Conservation (phyloP, 345 rosid genomes). For the Corchorus olitorius region DNA sequence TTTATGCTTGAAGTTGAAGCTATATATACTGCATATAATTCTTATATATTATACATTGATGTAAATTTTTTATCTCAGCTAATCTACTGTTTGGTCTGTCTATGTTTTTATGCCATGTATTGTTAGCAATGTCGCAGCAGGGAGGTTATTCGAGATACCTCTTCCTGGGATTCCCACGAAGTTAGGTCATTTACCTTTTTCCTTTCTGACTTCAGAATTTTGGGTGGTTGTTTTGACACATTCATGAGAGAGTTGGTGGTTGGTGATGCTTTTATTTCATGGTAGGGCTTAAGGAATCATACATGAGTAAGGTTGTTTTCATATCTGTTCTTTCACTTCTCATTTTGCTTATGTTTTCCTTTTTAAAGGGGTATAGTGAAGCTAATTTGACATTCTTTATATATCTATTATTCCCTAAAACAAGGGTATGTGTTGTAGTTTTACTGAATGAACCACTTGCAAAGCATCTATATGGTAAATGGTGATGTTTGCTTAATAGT, state of each 20-base stretch:
- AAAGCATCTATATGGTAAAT: neutral
- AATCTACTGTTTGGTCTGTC: too few species aligned
- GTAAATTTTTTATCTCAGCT: neutral
- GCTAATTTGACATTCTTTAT: slow-evolving; percentile 77
- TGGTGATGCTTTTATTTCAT: slow-evolving; percentile 69
- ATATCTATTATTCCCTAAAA: slow-evolving; percentile 76
- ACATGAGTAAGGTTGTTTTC: neutral
- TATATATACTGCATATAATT: too few species aligned
- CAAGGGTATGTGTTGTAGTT: slow-evolving; percentile 47
- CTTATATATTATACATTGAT: too few species aligned
- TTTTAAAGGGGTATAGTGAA: slow-evolving; percentile 70
- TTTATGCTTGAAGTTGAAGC: too few species aligned
- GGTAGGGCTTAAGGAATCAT: slow-evolving; percentile 37
- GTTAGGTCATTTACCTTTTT: too few species aligned
- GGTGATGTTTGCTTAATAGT: neutral
- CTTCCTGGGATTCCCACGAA: too few species aligned
- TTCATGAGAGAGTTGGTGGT: slow-evolving; percentile 73
- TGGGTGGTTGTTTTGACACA: slow-evolving; percentile 66
- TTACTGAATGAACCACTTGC: neutral
- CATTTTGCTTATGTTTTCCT: slow-evolving; percentile 15
- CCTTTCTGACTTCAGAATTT: slow-evolving; percentile 49
- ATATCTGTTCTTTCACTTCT: neutral
- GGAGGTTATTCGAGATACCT: too few species aligned
- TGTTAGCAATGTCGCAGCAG: too few species aligned
- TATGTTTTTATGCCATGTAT: too few species aligned